A percentile compares a stretch with the other conserved stretches of the same genome.
phyloP scores from a whole-genome alignment of 2,329 filamentous ascomycete species.

The Colletotrichum sp. region DNA sequence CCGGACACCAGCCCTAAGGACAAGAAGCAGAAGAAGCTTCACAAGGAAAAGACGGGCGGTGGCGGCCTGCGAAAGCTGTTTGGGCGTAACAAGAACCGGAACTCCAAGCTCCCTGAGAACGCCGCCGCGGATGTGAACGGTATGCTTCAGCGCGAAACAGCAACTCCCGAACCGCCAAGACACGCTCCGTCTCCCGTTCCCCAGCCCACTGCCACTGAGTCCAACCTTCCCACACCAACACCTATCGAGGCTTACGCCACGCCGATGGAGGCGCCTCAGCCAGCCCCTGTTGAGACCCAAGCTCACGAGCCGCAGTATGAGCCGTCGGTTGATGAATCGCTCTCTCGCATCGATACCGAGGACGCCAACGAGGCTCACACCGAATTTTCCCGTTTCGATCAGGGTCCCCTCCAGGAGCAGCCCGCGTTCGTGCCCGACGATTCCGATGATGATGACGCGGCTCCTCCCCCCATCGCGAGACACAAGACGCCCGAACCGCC shows the following conservation, averaged over 20 bases:
- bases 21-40: conserved; percentile 58
- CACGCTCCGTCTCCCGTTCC: conserved; percentile 24
- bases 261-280: conserved; percentile 19
- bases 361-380: conserved; percentile 64
- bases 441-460: conserved; percentile 51
- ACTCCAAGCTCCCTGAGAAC: conserved; percentile 61
- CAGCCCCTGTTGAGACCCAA: conserved; percentile 15
- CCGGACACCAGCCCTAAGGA: conserved; percentile 48
- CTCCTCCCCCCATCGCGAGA: conserved; percentile 57
- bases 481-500: conserved; percentile 33
- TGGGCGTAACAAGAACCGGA: conserved; percentile 64
- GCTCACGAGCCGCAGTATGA: conserved; percentile 44
- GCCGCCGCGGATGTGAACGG: conserved; percentile 55
- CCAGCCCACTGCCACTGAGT: conserved; percentile 21
- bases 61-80: conserved; percentile 70
- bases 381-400: conserved; percentile 76
- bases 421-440: conserved; percentile 79
- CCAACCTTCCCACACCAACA: conserved; percentile 19
- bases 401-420: conserved; percentile 86
- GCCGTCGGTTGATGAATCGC: conserved; percentile 48
- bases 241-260: conserved; percentile 19
- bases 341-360: conserved; percentile 65
- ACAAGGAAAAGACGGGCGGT: conserved; percentile 51
- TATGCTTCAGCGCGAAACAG: conserved; percentile 49
- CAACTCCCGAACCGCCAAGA: conserved; percentile 24